Evolutionary conservation across 164 flowering plant genomes (phyloP).

Genomic region (Tetracentron sinense): DNA sequence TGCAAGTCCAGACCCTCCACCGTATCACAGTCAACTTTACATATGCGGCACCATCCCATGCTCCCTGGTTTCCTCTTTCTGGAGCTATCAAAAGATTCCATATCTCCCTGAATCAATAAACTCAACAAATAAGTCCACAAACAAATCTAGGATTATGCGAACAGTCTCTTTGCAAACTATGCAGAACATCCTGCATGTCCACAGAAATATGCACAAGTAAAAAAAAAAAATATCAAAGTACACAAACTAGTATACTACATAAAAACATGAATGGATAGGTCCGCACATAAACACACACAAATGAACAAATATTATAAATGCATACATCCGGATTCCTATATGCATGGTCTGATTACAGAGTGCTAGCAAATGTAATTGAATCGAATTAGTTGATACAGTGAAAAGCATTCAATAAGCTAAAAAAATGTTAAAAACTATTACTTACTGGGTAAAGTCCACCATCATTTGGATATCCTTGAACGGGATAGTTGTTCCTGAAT

Average conservation of each 20-base stretch:
- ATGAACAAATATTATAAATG: no score
- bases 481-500: constrained; percentile 48
- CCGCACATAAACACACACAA: no score
- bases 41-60: constrained; percentile 92
- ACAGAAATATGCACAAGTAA: no score
- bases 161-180: no score
- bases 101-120: constrained; percentile 45
- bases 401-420: neutral
- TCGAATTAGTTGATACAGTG: no score
- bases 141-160: no score
- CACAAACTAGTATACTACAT: no score
- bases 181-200: no score
- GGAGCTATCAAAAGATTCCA: constrained; percentile 52
- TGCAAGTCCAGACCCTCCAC: constrained; percentile 91
- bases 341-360: neutral
- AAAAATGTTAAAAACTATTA: constrained; percentile 8
- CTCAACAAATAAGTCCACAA: neutral
- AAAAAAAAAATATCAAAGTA: no score
- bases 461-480: constrained; percentile 46
- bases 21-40: constrained; percentile 89
- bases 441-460: constrained; percentile 59
- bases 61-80: constrained; percentile 66
- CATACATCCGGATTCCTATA: neutral
- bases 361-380: neutral
- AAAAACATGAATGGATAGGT: no score